These are phyloP conservation scores for Pythium volutum DNA, from an alignment of 352 stramenopile genomes.

Conservation along the genomic window DNA sequence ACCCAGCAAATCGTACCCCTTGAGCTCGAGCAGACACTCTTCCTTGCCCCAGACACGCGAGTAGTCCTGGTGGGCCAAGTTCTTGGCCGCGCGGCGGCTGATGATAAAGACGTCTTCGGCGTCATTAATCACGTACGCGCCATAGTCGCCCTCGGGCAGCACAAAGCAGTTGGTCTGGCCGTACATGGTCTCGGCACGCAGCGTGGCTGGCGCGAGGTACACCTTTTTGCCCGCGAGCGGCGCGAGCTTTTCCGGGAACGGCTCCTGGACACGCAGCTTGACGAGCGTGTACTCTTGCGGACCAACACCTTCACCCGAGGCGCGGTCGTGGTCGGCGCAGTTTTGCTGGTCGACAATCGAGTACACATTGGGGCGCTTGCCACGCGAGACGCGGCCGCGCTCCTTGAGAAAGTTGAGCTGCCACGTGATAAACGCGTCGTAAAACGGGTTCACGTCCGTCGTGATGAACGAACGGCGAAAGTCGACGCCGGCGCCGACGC, in stretches of 20 bases:
- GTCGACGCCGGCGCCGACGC: slow-evolving; percentile 96
- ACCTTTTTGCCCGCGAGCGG: slow-evolving; percentile 88
- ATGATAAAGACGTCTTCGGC: slow-evolving; percentile 95
- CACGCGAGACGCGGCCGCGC: slow-evolving; percentile 85
- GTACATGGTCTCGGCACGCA: slow-evolving; percentile 99
- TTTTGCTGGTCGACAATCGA: slow-evolving; percentile 98
- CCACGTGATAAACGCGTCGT: slow-evolving; percentile 99
- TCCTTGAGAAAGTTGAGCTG: slow-evolving; percentile 98
- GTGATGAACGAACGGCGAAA: slow-evolving; percentile 99
- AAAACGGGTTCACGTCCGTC: slow-evolving; percentile 99
- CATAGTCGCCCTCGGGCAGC: slow-evolving; percentile 98
- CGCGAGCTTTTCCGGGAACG: slow-evolving; percentile 72
- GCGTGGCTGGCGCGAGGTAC: slow-evolving; percentile 97
- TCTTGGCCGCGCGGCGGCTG: slow-evolving; percentile 90
- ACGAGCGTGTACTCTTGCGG: slow-evolving; percentile 99
- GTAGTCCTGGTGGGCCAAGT: slow-evolving; percentile 95
- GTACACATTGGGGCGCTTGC: slow-evolving; percentile 98
- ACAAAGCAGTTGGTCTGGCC: slow-evolving; percentile 99
- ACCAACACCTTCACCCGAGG: slow-evolving; percentile 96
- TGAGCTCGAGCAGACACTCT: slow-evolving; percentile 89
- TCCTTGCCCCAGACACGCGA: slow-evolving; percentile 87
- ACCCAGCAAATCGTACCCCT: slow-evolving; percentile 96
- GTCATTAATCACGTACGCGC: slow-evolving; percentile 95
- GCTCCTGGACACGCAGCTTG: slow-evolving; percentile 93
- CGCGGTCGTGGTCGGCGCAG: slow-evolving; percentile 99